These are phyloP conservation scores for Suhomyces kunorum DNA, from an alignment of 1,139 yeast genomes.

Conservation along the genomic window DNA sequence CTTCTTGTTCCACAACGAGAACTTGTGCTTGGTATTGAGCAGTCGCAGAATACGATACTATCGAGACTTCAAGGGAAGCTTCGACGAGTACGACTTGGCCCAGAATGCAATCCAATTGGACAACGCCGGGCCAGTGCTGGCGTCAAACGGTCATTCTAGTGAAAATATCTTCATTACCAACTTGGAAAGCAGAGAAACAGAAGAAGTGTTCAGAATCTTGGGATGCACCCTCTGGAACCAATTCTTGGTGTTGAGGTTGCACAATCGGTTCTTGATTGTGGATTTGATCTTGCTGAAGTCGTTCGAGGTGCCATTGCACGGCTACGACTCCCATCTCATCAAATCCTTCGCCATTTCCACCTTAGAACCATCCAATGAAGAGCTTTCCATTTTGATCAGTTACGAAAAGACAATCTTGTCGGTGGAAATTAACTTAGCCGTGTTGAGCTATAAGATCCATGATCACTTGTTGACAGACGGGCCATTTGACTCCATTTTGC, in stretches of 20 bases:
- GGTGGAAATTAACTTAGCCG: constrained; percentile 28
- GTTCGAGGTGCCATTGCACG: constrained; percentile 30
- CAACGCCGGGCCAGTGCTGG: constrained; percentile 23
- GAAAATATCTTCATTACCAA: constrained; percentile 28
- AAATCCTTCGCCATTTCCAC: constrained; percentile 16
- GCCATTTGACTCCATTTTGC: constrained; percentile 53
- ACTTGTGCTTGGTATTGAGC: constrained; percentile 60
- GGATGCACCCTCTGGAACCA: constrained; percentile 28
- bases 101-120: constrained; percentile 38
- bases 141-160: neutral
- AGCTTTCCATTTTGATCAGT: constrained; percentile 28
- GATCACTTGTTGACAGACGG: constrained; percentile 54
- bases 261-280: constrained; percentile 30
- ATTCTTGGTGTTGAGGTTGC: constrained; percentile 35
- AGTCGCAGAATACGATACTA: constrained; percentile 63
- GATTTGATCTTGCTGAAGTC: constrained; percentile 29
- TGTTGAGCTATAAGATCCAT: constrained; percentile 26
- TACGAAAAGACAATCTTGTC: constrained; percentile 33
- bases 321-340: constrained; percentile 20
- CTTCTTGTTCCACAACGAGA: constrained; percentile 58
- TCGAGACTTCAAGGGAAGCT: constrained; percentile 66
- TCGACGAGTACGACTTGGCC: constrained; percentile 48
- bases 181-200: constrained; percentile 35
- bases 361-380: constrained; percentile 9
- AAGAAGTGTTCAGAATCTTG: constrained; percentile 31